Percentiles rank a stretch among this genome's conserved stretches.
Evolutionary conservation across 176 grass and related monocot genomes (phyloP).

Genomic region (Miscanthus lutarioriparius): DNA sequence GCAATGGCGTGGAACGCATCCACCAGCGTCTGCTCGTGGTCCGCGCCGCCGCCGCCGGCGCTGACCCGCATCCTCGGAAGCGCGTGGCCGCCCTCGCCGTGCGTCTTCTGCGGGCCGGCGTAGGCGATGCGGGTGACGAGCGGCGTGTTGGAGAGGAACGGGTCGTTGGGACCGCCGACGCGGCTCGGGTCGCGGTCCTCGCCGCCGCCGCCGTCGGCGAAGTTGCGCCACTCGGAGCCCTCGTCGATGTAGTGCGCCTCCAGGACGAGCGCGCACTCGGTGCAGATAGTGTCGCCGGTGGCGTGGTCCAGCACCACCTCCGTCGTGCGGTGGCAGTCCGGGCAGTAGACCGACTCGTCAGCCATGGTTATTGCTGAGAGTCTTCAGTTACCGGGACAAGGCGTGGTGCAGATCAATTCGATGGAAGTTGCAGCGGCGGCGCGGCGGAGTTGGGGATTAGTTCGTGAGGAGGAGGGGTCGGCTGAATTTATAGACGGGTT

Average conservation of each 20-base stretch:
- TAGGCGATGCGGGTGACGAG: constrained; percentile 44
- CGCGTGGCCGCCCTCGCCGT: not conserved
- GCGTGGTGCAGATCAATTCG: not conserved
- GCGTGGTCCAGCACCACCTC: constrained; percentile 54
- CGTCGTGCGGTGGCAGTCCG: constrained; percentile 47
- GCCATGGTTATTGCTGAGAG: not conserved
- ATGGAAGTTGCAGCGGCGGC: not conserved
- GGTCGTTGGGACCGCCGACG: constrained; percentile 48
- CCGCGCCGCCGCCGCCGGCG: not conserved
- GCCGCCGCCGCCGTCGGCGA: constrained; percentile 41
- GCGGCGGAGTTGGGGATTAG: not conserved
- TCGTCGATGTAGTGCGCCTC: constrained; percentile 62
- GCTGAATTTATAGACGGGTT: constrained; percentile 32
- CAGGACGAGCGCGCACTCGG: constrained; percentile 66
- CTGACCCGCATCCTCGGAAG: not conserved
- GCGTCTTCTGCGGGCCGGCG: not conserved
- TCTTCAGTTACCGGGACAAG: not conserved
- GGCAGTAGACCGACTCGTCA: constrained; percentile 33
- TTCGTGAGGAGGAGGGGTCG: not conserved
- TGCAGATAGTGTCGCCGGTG: constrained; percentile 68
- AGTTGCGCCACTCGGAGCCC: constrained; percentile 68
- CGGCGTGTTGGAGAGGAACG: constrained; percentile 33
- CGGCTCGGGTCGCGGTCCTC: constrained; percentile 60
- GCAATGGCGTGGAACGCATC: constrained; percentile 36
- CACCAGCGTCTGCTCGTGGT: not conserved